Evolutionary conservation across 1,139 yeast genomes (phyloP), one percentile per base, ranked within the genome.

Genomic region (Hemisphaericaspora xylofermentans): DNA sequence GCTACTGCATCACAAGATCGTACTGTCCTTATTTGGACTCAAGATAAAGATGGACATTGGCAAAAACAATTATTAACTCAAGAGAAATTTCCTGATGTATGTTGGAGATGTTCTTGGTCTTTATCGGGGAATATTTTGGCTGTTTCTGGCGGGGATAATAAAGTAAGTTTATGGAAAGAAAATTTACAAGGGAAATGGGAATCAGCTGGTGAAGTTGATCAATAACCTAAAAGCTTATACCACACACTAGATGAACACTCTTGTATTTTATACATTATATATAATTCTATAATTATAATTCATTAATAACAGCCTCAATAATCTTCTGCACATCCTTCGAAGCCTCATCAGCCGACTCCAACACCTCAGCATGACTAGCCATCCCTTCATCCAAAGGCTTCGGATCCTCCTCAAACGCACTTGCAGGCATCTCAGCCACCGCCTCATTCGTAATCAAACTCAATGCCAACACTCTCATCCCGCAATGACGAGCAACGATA

Each of bases 1-100:
- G 98, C 98, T n/a, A 84, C 96, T 35, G 98, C 97, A 13, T 91
- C 98, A 15, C 98, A 94, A 68, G 98, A 94, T 63, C 84, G 89
- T 60, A 86, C 95, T 1, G 98, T 94, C 43, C 75, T 89, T 49
- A 87, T 93, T 60, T 93, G 98, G 98, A 84, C 96, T 18, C 76
- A 72, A 51, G 91, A 84, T 49, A 69, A 68, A 44, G 70, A 72
- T 37, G 86, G 83, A 3, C 73, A 74, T 45, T 94, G 98, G 99
- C 82, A 82, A 62, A 86, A 85, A 63, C 84, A 82, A 51, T 68
- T 76, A 35, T 75, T 94, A 59, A 80, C 84, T 39, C 77, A 78
- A 27, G 96, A 88, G 39, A 84, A 82, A 59, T 93, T 93, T 74
- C 94, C 96, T 14, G 98, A 93, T 59, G 97, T 91, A 27, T 88